phyloP scores from a whole-genome alignment of 1,139 yeast genomes.

The Yamadazyma songkhlaensis region DNA sequence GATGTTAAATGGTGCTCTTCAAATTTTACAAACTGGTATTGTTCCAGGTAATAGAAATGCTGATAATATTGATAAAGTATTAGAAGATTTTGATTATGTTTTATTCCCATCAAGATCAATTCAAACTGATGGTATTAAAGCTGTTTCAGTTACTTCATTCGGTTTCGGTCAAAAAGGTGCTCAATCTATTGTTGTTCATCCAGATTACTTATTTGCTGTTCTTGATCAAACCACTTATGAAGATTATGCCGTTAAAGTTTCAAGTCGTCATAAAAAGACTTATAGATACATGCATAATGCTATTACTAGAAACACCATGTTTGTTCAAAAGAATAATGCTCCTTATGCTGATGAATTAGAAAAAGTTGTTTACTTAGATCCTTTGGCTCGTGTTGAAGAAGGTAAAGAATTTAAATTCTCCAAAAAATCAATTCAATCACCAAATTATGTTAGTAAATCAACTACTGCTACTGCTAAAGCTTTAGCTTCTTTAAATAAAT shows the following conservation, averaged over 20 bases:
- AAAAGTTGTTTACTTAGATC: slow-evolving; percentile 88
- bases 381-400: slow-evolving; percentile 78
- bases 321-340: slow-evolving; percentile 89
- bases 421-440: slow-evolving; percentile 37
- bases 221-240: slow-evolving; percentile 69
- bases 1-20: slow-evolving; percentile 99
- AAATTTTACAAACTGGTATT: slow-evolving; percentile 85
- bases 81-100: slow-evolving; percentile 83
- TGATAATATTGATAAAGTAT: slow-evolving; percentile 82
- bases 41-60: slow-evolving; percentile 99
- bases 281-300: slow-evolving; percentile 97
- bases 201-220: slow-evolving; percentile 88
- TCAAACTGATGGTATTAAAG: slow-evolving; percentile 96
- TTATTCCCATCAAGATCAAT: slow-evolving; percentile 92
- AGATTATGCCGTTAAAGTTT: slow-evolving; percentile 67
- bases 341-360: slow-evolving; percentile 90
- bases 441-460: slow-evolving; percentile 32
- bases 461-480: slow-evolving; percentile 49
- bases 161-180: slow-evolving; percentile 99
- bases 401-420: slow-evolving; percentile 51
- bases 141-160: slow-evolving; percentile 93
- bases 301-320: slow-evolving; percentile 84
- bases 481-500: slow-evolving; percentile 44
- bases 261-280: slow-evolving; percentile 81
- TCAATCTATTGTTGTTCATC: slow-evolving; percentile 86